Evolutionary conservation across 306 rosid genomes (phyloP), one percentile per base, ranked within the genome.

Genomic region (Castanospermum australe): DNA sequence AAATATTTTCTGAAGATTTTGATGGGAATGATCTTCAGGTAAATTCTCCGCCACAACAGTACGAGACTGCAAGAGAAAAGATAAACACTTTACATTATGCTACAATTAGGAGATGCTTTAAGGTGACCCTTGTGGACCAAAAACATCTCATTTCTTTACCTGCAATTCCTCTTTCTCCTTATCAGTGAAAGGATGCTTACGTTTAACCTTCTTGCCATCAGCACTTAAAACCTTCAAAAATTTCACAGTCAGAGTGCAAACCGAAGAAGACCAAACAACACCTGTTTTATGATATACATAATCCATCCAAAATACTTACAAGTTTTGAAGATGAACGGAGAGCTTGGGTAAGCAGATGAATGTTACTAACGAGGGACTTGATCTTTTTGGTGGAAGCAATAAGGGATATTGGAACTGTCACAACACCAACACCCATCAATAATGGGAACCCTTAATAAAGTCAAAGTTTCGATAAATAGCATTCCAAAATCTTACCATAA

Each of bases 11-110:
- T 90, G 92, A 33, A 95, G 92, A 71, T 90, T 95, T 84, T 90
- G 97, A 84, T 95, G 94, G 42, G 99, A 95, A 81, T 95, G 99
- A 88, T 95, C 97, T 20, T 95, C 97, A 12, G 99, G 98, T 88
- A 95, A 90, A 79, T 95, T 91, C 87, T 95, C 98, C 6, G 82
- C 99, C 77, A 91, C 94, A 52, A 95, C 93, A 33, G 89, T 88
- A 59, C 96, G 99, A 52, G 94, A 79, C 99, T 95, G 87, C 89
- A 87, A 84, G 47, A 83, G 63, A 74, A 82, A 59, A 68, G 10
- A 57, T 71, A 75, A 57, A 6, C 14, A 54, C 41, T 42, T 69
- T 82, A 41, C 54, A 65, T 57, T 45, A 52, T 30, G 66, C 71
- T 57, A 67, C 47, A 65, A 45, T 56, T 24, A 48, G 24, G 54